Evolutionary conservation across 2,329 filamentous ascomycete genomes (phyloP).

Genomic region (Periconia digitata): DNA sequence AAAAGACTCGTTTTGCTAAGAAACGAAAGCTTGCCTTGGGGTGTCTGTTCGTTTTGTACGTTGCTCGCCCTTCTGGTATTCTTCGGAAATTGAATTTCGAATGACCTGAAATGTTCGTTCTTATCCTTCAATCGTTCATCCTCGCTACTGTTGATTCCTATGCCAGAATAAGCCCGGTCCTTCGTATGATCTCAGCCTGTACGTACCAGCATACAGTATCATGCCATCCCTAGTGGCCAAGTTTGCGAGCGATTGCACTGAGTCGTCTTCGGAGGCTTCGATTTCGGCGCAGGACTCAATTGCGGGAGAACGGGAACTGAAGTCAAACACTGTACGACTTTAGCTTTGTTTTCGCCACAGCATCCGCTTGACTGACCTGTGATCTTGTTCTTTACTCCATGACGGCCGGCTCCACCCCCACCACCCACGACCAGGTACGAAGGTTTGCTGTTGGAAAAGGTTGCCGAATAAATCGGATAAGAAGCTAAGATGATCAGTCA

Average conservation of each 20-base stretch:
- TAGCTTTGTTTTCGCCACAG: constrained; percentile 77
- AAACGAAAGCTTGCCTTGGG: constrained; percentile 44
- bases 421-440: constrained; percentile 77
- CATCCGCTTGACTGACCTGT: constrained; percentile 58
- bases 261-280: constrained; percentile 85
- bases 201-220: constrained; percentile 56
- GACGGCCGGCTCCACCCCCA: constrained; percentile 73
- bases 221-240: constrained; percentile 61
- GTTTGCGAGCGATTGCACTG: constrained; percentile 77
- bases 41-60: constrained; percentile 27
- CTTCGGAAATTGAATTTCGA: constrained; percentile 62
- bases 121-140: constrained; percentile 71
- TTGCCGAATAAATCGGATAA: constrained; percentile 84
- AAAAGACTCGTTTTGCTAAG: constrained; percentile 58
- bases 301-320: constrained; percentile 63
- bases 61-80: constrained; percentile 41
- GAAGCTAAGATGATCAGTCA: constrained; percentile 21
- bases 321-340: constrained; percentile 62
- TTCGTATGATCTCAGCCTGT: too few relatives aligned
- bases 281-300: constrained; percentile 68
- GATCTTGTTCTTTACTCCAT: constrained; percentile 19
- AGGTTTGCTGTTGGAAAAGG: constrained; percentile 78
- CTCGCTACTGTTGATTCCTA: constrained; percentile 78
- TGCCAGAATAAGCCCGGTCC: not conserved
- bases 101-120: constrained; percentile 82